These are phyloP conservation scores for Moricandia arvensis DNA, from an alignment of 345 rosid genomes.

Conservation along the genomic window DNA sequence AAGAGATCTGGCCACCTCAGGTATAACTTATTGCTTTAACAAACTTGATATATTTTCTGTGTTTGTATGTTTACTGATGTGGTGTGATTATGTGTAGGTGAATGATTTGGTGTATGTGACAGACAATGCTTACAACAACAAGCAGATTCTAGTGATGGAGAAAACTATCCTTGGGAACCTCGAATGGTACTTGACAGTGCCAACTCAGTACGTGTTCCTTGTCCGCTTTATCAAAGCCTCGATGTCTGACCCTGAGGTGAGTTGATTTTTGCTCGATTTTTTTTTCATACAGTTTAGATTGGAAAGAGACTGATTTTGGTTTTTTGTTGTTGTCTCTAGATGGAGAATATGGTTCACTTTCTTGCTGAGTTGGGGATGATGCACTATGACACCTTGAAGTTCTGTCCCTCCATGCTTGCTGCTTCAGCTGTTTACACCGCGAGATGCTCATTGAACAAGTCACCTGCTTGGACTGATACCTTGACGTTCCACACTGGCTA, in stretches of 20 bases:
- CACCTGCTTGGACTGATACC: conserved; percentile 71
- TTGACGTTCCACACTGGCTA: conserved; percentile 74
- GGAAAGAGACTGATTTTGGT: conserved; percentile 37
- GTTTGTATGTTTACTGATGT: neutral
- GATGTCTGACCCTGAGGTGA: conserved; percentile 56
- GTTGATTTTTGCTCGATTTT: neutral
- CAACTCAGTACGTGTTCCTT: conserved; percentile 85
- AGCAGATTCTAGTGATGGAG: conserved; percentile 79
- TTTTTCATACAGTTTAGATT: neutral
- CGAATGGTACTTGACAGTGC: conserved; percentile 82
- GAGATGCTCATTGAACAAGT: conserved; percentile 55
- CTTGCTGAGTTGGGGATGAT: conserved; percentile 72
- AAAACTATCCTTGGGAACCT: conserved; percentile 67
- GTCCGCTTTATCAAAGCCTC: conserved; percentile 81
- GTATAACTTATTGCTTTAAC: neutral
- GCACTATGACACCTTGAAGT: conserved; percentile 53
- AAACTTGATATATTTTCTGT: neutral
- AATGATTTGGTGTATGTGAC: conserved; percentile 84
- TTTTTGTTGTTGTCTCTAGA: neutral
- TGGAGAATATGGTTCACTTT: conserved; percentile 50
- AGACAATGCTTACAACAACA: conserved; percentile 75
- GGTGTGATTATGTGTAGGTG: conserved; percentile 37
- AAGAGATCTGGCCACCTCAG: conserved; percentile 92
- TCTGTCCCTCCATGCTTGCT: conserved; percentile 69
- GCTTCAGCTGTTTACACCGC: conserved; percentile 94